These are phyloP conservation scores for Pholiota conissans DNA, from an alignment of 768 basidiomycete genomes.

Conservation along the genomic window DNA sequence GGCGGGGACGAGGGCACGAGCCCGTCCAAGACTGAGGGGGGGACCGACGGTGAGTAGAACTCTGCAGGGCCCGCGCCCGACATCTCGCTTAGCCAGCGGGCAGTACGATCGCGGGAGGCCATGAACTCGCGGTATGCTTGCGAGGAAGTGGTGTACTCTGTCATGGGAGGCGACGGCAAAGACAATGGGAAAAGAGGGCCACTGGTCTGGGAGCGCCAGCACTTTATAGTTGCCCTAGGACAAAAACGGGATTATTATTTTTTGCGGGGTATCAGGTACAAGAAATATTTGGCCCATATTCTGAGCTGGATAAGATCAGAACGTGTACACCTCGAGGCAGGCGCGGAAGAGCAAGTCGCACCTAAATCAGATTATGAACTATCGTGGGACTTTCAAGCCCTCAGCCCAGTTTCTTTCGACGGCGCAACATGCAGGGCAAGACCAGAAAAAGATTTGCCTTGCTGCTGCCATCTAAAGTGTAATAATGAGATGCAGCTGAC, in stretches of 20 bases:
- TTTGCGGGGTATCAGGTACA: constrained; percentile 31
- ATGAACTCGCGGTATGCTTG: constrained; percentile 59
- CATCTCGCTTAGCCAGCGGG: constrained; percentile 53
- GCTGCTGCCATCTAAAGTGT: constrained; percentile 6
- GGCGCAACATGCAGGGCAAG: constrained; percentile 6
- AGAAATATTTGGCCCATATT: constrained; percentile 32
- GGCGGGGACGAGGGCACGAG: constrained; percentile 39
- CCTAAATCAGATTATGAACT: constrained; percentile 15
- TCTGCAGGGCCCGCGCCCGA: constrained; percentile 35
- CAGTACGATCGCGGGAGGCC: constrained; percentile 60
- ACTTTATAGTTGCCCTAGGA: constrained; percentile 36
- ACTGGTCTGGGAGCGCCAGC: constrained; percentile 21
- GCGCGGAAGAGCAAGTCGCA: constrained; percentile 15
- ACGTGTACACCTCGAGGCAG: constrained; percentile 45
- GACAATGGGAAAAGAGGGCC: constrained; percentile 27
- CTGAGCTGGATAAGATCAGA: constrained; percentile 41
- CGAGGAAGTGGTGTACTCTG: constrained; percentile 61
- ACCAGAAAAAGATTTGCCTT: constrained; percentile 9
- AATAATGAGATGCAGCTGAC: constrained; percentile 11
- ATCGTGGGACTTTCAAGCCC: constrained; percentile 22
- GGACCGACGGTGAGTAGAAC: constrained; percentile 59
- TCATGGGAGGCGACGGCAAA: constrained; percentile 41
- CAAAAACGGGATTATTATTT: constrained; percentile 30
- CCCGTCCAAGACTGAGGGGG: constrained; percentile 52
- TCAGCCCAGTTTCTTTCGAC: constrained; percentile 14